Conservation (phyloP, 2,329 filamentous ascomycete genomes). For the Lachnellula suecica region DNA sequence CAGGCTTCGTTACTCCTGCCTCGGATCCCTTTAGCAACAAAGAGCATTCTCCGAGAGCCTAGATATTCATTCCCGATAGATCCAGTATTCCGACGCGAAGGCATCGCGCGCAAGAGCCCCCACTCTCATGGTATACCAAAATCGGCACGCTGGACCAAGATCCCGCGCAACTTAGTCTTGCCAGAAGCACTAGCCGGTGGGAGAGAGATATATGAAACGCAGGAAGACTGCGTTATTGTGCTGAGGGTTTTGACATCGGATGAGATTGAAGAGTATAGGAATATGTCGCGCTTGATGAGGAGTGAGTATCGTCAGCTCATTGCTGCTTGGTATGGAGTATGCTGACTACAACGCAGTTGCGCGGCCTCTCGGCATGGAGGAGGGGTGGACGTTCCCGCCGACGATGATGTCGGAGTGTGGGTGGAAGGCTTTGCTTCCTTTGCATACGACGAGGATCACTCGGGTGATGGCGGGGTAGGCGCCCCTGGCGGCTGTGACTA, state of each 20-base stretch:
- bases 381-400: not conserved
- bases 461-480: no score
- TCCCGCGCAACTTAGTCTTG: conserved; percentile 82
- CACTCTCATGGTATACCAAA: conserved; percentile 71
- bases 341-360: not conserved
- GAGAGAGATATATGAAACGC: conserved; percentile 83
- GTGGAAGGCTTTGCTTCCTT: not conserved
- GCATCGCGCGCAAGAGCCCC: conserved; percentile 85
- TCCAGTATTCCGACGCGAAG: conserved; percentile 75
- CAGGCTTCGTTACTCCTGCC: not conserved
- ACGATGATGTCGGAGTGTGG: not conserved
- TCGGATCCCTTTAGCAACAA: not conserved
- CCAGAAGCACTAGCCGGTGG: conserved; percentile 79
- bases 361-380: not conserved
- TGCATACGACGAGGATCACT: not conserved
- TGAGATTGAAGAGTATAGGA: conserved; percentile 74
- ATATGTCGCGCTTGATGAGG: not conserved
- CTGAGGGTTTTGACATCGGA: conserved; percentile 80
- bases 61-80: conserved; percentile 77
- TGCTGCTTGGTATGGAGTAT: not conserved
- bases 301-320: not conserved
- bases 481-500: no score
- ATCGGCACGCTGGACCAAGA: conserved; percentile 87
- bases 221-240: conserved; percentile 87
- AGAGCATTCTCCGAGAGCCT: not conserved